Evolutionary conservation across 768 basidiomycete genomes (phyloP).

Genomic region (Sistotremastrum suecicum): DNA sequence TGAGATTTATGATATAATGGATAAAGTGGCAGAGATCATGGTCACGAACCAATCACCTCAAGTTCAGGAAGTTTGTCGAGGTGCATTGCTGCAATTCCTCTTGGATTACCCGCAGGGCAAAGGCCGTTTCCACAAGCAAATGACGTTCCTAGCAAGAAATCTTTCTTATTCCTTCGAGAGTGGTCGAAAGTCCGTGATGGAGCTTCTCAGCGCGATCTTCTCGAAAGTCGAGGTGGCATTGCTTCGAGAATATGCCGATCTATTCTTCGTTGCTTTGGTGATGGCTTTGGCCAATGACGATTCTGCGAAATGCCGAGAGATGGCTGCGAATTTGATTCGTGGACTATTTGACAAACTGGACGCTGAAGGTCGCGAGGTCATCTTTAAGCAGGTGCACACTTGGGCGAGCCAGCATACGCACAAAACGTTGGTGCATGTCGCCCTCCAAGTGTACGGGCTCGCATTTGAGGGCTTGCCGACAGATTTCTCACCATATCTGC

Average conservation of each 20-base stretch:
- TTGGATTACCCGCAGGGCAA: conserved; percentile 96
- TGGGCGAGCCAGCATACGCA: conserved; percentile 63
- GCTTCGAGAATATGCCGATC: conserved; percentile 67
- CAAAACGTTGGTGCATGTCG: conserved; percentile 50
- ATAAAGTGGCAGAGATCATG: conserved; percentile 78
- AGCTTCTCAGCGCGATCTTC: conserved; percentile 74
- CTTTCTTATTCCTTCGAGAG: conserved; percentile 82
- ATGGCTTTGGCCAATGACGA: conserved; percentile 93
- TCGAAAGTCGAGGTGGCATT: conserved; percentile 69
- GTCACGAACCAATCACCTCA: conserved; percentile 85
- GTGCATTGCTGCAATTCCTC: conserved; percentile 82
- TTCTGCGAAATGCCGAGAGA: conserved; percentile 76
- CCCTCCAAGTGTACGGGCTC: conserved; percentile 73
- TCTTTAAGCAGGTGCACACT: conserved; percentile 59
- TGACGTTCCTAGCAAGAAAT: conserved; percentile 88
- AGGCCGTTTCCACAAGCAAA: conserved; percentile 73
- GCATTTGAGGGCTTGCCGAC: conserved; percentile 52
- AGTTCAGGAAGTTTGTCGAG: conserved; percentile 85
- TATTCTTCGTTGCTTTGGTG: conserved; percentile 83
- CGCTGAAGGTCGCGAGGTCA: conserved; percentile 34
- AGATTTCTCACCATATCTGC: conserved; percentile 29
- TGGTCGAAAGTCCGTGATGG: conserved; percentile 88
- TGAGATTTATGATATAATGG: conserved; percentile 97
- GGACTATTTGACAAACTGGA: conserved; percentile 57
- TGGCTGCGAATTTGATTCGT: conserved; percentile 76